phyloP scores from a whole-genome alignment of 192 early-diverging fungal species.

The Coemansia sp. region DNA sequence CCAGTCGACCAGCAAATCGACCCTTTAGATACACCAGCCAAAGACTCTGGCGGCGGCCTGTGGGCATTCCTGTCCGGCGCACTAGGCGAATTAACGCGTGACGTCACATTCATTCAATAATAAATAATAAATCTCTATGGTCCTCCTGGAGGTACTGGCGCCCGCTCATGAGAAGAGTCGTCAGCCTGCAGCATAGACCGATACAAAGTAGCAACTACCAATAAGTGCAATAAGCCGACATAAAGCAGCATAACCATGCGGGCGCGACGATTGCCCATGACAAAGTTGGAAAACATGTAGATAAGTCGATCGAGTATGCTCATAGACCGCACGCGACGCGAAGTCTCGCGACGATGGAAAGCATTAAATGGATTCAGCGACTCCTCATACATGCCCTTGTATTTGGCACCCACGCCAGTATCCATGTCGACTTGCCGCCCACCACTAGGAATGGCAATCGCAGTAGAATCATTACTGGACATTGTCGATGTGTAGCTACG shows the following conservation, averaged over 20 bases:
- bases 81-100: conserved; percentile 33
- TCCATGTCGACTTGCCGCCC: conserved; percentile 24
- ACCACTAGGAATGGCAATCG: conserved; percentile 33
- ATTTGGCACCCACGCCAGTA: conserved; percentile 63
- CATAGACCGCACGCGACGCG: conserved; percentile 69
- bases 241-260: conserved; percentile 22
- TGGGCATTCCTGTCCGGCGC: conserved; percentile 32
- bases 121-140: not conserved
- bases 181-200: conserved; percentile 33
- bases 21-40: not conserved
- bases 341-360: conserved; percentile 78
- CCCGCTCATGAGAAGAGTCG: conserved; percentile 10
- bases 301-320: conserved; percentile 75
- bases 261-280: conserved; percentile 38
- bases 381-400: conserved; percentile 83
- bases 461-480: conserved; percentile 11
- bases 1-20: not conserved
- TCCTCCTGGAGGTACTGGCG: not conserved
- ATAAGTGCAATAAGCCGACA: conserved; percentile 68
- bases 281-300: conserved; percentile 46
- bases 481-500: conserved; percentile 64
- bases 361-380: conserved; percentile 87
- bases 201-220: conserved; percentile 78
- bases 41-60: not conserved
- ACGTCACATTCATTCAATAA: conserved; percentile 37